A percentile compares a stretch with the other conserved stretches of the same genome.
Evolutionary conservation across 225 moss, liverwort and hornwort species (phyloP).

Genomic region (Marchantia polymorpha): DNA sequence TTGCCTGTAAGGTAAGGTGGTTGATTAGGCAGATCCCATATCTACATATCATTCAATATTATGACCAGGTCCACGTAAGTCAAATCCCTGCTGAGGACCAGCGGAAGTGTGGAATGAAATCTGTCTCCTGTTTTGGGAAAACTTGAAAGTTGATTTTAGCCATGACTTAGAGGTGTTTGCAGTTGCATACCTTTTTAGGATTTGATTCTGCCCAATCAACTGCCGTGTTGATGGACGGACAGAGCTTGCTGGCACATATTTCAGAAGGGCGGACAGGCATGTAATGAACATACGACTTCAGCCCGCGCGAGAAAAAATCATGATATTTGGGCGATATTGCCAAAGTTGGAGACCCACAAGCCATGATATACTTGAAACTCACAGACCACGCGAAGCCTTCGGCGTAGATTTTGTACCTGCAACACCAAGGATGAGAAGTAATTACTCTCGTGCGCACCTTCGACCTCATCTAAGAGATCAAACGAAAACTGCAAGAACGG

Average conservation of each 20-base stretch:
- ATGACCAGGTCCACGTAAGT: no score
- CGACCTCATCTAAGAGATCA: not conserved
- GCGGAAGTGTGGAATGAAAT: no score
- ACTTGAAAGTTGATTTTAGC: no score
- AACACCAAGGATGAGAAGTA: not conserved
- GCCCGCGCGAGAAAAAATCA: conserved; percentile 45
- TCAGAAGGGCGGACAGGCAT: conserved; percentile 37
- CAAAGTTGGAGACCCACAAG: conserved; percentile 47
- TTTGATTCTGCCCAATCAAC: conserved; percentile 27
- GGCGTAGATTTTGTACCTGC: conserved; percentile 50
- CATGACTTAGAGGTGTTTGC: not conserved
- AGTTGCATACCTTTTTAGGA: not conserved
- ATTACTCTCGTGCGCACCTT: not conserved
- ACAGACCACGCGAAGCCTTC: conserved; percentile 54
- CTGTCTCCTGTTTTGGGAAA: no score
- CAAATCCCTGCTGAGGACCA: no score
- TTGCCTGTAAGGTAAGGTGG: conserved; percentile 12
- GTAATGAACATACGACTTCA: conserved; percentile 42
- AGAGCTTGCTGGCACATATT: conserved; percentile 38
- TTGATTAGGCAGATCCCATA: not conserved
- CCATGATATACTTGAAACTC: conserved; percentile 53
- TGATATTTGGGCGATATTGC: conserved; percentile 40
- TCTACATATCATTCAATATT: no score
- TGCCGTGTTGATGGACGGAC: conserved; percentile 30
- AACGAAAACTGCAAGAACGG: not conserved